These are phyloP conservation scores for Platanthera guangdongensis DNA, from an alignment of 106 monocot genomes.

Conservation along the genomic window DNA sequence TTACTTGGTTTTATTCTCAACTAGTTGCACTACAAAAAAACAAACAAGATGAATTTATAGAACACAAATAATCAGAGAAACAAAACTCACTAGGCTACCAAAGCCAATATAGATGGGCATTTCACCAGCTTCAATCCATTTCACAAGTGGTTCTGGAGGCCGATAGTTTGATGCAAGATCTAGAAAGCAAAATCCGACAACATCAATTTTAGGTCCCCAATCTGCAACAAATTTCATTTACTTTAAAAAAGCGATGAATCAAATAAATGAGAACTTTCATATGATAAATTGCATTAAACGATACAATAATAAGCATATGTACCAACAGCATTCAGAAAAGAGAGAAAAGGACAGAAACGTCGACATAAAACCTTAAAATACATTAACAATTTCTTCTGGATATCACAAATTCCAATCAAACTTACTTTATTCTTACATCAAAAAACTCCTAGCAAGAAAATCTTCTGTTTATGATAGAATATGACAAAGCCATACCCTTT, in stretches of 20 bases:
- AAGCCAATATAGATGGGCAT: conserved; percentile 92
- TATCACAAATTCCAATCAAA: background rate
- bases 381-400: background rate
- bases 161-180: conserved; percentile 87
- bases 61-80: conserved; percentile 5
- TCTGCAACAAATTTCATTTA: conserved; percentile 34
- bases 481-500: conserved; percentile 38
- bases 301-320: background rate
- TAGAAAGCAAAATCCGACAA: conserved; percentile 94
- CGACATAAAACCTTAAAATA: background rate
- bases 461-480: background rate
- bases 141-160: conserved; percentile 62
- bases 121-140: conserved; percentile 74
- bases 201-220: conserved; percentile 87
- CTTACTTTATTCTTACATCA: background rate
- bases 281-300: background rate
- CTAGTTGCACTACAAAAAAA: too few relatives aligned
- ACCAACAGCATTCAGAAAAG: background rate
- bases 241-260: background rate
- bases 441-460: background rate
- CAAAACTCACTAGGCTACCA: conserved; percentile 82
- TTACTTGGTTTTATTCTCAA: too few relatives aligned
- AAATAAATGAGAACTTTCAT: background rate
- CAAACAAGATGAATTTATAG: background rate
- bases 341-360: background rate